Conservation (phyloP, 2,329 filamentous ascomycete genomes). For the Diaporthe ampelina region DNA sequence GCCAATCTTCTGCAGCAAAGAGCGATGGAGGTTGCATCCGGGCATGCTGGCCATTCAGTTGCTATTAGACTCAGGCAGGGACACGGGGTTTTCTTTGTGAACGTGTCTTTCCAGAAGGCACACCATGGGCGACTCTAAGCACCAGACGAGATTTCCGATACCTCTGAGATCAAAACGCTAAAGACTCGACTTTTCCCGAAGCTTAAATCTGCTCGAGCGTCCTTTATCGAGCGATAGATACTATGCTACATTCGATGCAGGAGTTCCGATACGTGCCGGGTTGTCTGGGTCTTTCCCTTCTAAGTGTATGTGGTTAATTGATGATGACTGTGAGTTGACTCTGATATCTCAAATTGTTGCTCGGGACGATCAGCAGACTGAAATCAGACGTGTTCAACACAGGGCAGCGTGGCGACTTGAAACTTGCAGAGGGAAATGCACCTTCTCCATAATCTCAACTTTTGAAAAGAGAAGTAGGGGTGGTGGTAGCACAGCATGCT, state of each 20-base stretch:
- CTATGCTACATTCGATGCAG: background rate
- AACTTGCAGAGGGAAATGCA: too few species aligned
- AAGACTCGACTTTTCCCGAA: background rate
- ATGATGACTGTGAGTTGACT: background rate
- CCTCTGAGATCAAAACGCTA: background rate
- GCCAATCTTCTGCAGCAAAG: background rate
- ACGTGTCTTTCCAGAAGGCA: background rate
- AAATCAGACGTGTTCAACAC: too few species aligned
- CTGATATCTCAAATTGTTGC: too few species aligned
- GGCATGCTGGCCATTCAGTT: background rate
- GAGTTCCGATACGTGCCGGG: too few species aligned
- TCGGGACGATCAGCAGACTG: too few species aligned
- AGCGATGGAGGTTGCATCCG: background rate
- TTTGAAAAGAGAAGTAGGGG: background rate
- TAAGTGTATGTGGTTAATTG: too few species aligned
- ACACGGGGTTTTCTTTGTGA: background rate
- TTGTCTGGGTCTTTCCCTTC: too few species aligned
- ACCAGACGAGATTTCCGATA: background rate
- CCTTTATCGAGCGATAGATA: background rate
- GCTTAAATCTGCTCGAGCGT: background rate
- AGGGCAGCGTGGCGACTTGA: too few species aligned
- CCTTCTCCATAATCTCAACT: too few species aligned
- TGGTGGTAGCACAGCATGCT: background rate
- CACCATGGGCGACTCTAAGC: background rate
- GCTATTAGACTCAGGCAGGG: slow-evolving; percentile 10